Evolutionary conservation across 306 rosid genomes (phyloP), one percentile per base, ranked within the genome.

Genomic region (Prunus kanzakura): DNA sequence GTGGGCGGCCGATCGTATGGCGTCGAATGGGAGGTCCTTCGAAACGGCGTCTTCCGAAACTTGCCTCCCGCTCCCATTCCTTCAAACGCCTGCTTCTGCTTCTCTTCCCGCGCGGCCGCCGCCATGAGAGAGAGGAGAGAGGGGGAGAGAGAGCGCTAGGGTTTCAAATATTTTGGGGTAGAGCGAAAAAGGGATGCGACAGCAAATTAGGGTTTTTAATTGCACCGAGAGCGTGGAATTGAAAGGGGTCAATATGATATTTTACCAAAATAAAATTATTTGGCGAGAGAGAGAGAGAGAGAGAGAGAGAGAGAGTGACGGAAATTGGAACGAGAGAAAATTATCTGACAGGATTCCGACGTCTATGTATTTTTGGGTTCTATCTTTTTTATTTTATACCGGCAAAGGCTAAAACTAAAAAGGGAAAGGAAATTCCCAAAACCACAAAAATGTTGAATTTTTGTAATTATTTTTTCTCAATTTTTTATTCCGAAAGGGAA

Each of bases 1-100:
- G 77, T 32, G 20, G 90, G 85, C 2, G 97, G 97, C 0, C 99
- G 96, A 74, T 92, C 97, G 41, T 95, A 95, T 64, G 99, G 99
- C 83, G 93, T 94, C 79, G 91, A 46, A 47, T 85, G 93, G 7
- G 76, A 67, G 69, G 69, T 54, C 82, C 84, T 80, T 13, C 96
- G 81, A 19, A 82, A 77, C 27, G 93, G 93, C 46, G 84, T 80
- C 84, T 89, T 89, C 52, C 89, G 91, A 32, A 95, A 90, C 88
- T 95, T 95, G 23, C 99, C 99, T 50, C 99, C 97, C 7, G 88
- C 69, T 16, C 93, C 92, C 41, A 76, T 78, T 20, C 88, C 88
- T 82, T 78, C 91, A 82, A 83, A 91, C 12, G 81, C 71, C 71
- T 76, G 81, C 67, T 57, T 61, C 29, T 54, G 80, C 43, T 88